Base-by-base conservation (phyloP, 352 stramenopile species). In the Phytopythium vexans region DNA sequence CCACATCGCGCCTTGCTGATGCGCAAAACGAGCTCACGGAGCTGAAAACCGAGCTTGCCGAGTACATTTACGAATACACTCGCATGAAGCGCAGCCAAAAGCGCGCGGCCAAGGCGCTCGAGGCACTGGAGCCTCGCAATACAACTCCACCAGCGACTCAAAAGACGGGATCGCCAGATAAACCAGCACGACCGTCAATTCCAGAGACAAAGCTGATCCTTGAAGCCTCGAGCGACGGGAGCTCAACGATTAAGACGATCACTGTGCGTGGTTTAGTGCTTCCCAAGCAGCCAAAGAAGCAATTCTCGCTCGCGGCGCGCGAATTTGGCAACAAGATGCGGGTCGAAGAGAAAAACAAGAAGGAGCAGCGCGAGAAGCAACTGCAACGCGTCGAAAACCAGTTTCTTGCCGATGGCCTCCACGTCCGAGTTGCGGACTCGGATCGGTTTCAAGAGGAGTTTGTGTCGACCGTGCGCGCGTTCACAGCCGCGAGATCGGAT, bases 1-100 rank as follows among this genome's bases (percentile, higher is more conserved):
- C 66, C 2, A 78, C 70, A 0, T 74, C 77, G 27, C 69, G 76
- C 0, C 68, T 91, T 9, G 66, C 68, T 16, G 65, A 48, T 0
- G 61, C 75, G 1, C 64, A 88, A 52, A 38, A 78, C 0, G 80
- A 89, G 53, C 70, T 88, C 40, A 77, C 75, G 71, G 58, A 32
- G 33, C 64, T 91, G 37, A 78, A 79, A 12, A 80, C 68, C 11
- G 76, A 86, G 38, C 52, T 88, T 27, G 74, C 68, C 6, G 80
- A 91, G 45, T 68, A 85, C 41, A 84, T 88, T 50, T 86, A 84
- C 54, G 76, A 86, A 11, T 84, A 76, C 56, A 74, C 69, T 16
- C 60, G 71, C 6, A 71, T 78, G n/a, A 60, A 80, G 12, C 66
- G 70, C 16, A 62, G 49, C 21, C 49, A 82, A 32, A 72, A 76